These are phyloP conservation scores for Boletus pseudo-olivaceus DNA, from an alignment of 768 basidiomycete species.

Conservation along the genomic window DNA sequence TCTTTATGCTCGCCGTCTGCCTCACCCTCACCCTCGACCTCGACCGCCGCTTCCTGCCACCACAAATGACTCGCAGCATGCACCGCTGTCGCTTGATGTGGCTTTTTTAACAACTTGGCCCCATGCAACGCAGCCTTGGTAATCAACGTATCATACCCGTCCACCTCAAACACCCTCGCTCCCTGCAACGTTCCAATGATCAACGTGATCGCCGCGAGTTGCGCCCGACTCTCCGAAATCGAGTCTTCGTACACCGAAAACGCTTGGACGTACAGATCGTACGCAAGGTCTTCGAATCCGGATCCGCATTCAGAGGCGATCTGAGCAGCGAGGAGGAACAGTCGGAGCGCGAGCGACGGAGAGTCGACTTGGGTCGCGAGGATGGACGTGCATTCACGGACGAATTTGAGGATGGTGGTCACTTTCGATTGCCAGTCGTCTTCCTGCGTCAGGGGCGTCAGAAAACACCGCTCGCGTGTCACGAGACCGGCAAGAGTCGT, in stretches of 20 bases:
- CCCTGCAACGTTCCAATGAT: conserved; percentile 90
- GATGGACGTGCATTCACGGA: conserved; percentile 89
- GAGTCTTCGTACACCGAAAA: conserved; percentile 98
- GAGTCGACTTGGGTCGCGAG: conserved; percentile 92
- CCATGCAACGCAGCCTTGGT: conserved; percentile 99
- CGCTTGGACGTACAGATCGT: conserved; percentile 96
- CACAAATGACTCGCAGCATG: conserved; percentile 94
- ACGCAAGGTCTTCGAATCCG: conserved; percentile 92
- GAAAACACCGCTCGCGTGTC: neutral
- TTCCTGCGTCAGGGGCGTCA: conserved; percentile 48
- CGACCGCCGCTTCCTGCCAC: conserved; percentile 78
- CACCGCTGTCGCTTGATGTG: conserved; percentile 94
- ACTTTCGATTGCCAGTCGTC: conserved; percentile 84
- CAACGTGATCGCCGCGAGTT: conserved; percentile 94
- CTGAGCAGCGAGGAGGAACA: conserved; percentile 95
- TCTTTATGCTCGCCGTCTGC: conserved; percentile 18
- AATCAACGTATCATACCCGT: conserved; percentile 96
- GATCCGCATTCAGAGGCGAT: conserved; percentile 92
- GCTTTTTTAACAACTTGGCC: conserved; percentile 95
- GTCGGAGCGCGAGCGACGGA: conserved; percentile 84
- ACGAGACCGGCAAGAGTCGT: neutral
- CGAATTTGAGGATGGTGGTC: conserved; percentile 88
- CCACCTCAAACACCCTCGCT: conserved; percentile 85
- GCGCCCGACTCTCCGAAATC: conserved; percentile 93
- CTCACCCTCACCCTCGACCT: conserved; percentile 34